phyloP scores from a whole-genome alignment of 495 filamentous ascomycete species.

The Daldinia caldariorum region DNA sequence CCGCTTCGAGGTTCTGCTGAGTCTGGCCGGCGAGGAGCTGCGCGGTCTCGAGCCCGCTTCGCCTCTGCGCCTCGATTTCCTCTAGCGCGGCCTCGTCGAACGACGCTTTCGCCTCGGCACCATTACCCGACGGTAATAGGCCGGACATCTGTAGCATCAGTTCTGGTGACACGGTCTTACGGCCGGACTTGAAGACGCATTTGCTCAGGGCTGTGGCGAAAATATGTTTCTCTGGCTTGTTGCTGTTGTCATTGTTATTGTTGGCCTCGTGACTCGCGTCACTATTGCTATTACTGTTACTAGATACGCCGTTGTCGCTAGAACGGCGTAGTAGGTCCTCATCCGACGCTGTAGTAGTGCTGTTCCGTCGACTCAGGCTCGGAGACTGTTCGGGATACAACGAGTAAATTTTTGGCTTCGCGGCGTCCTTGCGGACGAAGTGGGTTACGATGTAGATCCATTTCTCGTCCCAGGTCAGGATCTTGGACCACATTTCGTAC shows the following conservation, averaged over 20 bases:
- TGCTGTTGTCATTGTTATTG: too few species aligned
- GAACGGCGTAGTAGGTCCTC: slow-evolving; percentile 12
- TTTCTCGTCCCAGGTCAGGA: slow-evolving; percentile 82
- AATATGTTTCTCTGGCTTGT: slow-evolving; percentile 64
- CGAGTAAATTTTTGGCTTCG: slow-evolving; percentile 58
- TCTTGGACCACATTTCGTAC: slow-evolving; percentile 73
- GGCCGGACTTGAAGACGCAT: slow-evolving; percentile 89
- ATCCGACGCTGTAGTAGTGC: slow-evolving; percentile 34
- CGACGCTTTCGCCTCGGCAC: slow-evolving; percentile 17
- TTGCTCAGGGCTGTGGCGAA: slow-evolving; percentile 82
- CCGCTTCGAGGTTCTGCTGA: slow-evolving; percentile 60
- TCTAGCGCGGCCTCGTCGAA: slow-evolving; percentile 61
- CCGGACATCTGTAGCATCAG: slow-evolving; percentile 72
- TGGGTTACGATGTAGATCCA: slow-evolving; percentile 82
- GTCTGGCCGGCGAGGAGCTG: slow-evolving; percentile 55
- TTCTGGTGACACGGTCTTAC: slow-evolving; percentile 85
- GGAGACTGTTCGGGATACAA: slow-evolving; percentile 55
- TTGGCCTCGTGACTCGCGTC: slow-evolving; percentile 42
- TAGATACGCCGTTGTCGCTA: slow-evolving; percentile 26
- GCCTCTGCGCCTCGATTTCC: slow-evolving; percentile 65
- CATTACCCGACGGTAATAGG: slow-evolving; percentile 64
- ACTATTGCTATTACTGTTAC: slow-evolving; percentile 41
- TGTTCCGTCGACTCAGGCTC: slow-evolving; percentile 39
- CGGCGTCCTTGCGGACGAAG: slow-evolving; percentile 71
- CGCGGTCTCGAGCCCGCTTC: slow-evolving; percentile 64